phyloP scores from a whole-genome alignment of 164 flowering plant species.

The Umbilicus rupestris region DNA sequence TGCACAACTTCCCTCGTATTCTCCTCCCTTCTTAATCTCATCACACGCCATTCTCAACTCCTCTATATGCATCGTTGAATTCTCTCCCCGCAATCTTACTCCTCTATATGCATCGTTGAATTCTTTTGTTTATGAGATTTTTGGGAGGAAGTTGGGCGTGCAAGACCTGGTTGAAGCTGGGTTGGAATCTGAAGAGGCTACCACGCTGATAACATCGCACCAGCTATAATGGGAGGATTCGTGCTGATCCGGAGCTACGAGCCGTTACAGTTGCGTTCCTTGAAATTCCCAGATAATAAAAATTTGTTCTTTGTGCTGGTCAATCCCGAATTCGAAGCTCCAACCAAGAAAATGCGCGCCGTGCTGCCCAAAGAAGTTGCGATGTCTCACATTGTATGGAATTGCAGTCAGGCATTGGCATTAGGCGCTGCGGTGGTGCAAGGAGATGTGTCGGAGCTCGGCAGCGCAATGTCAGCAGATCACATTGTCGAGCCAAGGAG shows the following conservation, averaged over 20 bases:
- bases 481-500: conserved; percentile 75
- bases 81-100: conserved; percentile 17
- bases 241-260: conserved; percentile 59
- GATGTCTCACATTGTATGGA: conserved; percentile 71
- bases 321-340: conserved; percentile 90
- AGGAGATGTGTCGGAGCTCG: conserved; percentile 51
- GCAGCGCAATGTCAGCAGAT: conserved; percentile 66
- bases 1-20: conserved; percentile 62
- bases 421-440: conserved; percentile 60
- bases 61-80: conserved; percentile 53
- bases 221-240: conserved; percentile 78
- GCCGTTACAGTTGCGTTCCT: conserved; percentile 46
- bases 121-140: too few relatives aligned
- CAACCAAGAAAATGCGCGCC: conserved; percentile 85
- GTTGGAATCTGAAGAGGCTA: neutral
- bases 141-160: neutral
- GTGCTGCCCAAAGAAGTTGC: conserved; percentile 56
- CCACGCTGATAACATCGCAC: conserved; percentile 68
- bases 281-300: conserved; percentile 58
- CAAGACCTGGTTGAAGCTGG: too few relatives aligned
- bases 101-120: too few relatives aligned
- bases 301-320: too few relatives aligned
- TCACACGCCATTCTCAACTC: conserved; percentile 87
- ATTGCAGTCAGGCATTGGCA: conserved; percentile 76
- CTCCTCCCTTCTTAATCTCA: conserved; percentile 87